Percentiles rank a stretch among this genome's conserved stretches.
Evolutionary conservation across 257 asterid genomes (phyloP).

Genomic region (Haberlea rhodopensis): DNA sequence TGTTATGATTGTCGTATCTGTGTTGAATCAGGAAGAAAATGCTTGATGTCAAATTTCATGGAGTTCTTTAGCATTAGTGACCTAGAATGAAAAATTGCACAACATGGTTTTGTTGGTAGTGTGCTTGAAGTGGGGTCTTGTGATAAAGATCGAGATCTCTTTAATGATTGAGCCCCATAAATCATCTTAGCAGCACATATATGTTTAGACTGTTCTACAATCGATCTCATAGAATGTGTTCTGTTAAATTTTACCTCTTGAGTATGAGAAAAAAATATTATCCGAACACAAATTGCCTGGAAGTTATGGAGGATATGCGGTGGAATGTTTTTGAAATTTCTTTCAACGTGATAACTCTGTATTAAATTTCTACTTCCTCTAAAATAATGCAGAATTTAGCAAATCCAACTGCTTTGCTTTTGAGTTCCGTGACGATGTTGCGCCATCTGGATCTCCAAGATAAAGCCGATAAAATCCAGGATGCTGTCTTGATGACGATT

Average conservation of each 20-base stretch:
- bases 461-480: constrained; percentile 77
- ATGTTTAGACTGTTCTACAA: not conserved
- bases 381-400: constrained; percentile 35
- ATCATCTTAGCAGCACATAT: not conserved
- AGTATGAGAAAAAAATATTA: not conserved
- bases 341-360: not conserved
- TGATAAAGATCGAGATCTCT: not conserved
- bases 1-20: not conserved
- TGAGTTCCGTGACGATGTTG: constrained; percentile 78
- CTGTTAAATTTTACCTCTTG: not conserved
- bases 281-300: not conserved
- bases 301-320: not conserved
- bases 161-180: no score
- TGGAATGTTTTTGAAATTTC: not conserved
- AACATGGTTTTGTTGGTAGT: not conserved
- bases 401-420: constrained; percentile 85
- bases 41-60: not conserved
- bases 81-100: not conserved
- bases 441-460: constrained; percentile 75
- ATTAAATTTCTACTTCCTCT: not conserved
- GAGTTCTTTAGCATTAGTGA: not conserved
- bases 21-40: not conserved
- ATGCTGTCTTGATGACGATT: constrained; percentile 73
- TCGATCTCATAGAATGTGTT: not conserved
- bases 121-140: not conserved